Evolutionary conservation across 2,329 filamentous ascomycete species (phyloP), one percentile per base, ranked within the genome.

Genomic region (Scedosporium minutisporum): DNA sequence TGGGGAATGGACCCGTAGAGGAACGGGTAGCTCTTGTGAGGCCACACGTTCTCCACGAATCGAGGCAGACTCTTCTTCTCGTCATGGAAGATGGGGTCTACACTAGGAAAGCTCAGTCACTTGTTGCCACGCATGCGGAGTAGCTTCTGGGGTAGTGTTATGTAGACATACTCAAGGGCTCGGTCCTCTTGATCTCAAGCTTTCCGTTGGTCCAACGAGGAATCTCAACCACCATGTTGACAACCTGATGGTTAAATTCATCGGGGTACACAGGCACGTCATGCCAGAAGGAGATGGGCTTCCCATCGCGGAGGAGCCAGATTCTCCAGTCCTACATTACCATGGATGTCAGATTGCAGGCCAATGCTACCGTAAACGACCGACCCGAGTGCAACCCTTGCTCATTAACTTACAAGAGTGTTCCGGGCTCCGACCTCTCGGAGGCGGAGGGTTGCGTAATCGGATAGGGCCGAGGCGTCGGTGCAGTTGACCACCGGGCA

Each of bases 61-160:
- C 76, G 70, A 14, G 72, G 73, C 38, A 68, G 65, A 1, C 70
- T 66, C 14, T 75, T 71, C 58, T 72, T 71, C n/a, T 72, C 69
- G n/a, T 78, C 76, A 33, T 78, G 76, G 38, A 73, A 73, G 62
- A 78, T 75, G 46, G 76, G 76, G 62, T 77, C 74, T 74, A n/a
- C 44, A 48, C n/a, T 2, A 18, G 10, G 58, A 0, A 2, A 10
- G 0, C 6, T 38, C 33, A 38, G 44, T 65, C 7, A 65, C 51
- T 23, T 25, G 6, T 27, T 14, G 51, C 18, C n/a, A 57, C 21
- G 16, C 5, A 61, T 42, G n/a, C 16, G 29, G 44, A 41, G 6
- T 21, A 18, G 29, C 29, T 33, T 33, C 29, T 33, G 6, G 6
- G 38, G 6, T 3, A 10, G 1, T 38, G 9, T 6, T 9, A 16